Conservation (phyloP, 495 filamentous ascomycete species). For the Melanomma pulvis-pyrius region DNA sequence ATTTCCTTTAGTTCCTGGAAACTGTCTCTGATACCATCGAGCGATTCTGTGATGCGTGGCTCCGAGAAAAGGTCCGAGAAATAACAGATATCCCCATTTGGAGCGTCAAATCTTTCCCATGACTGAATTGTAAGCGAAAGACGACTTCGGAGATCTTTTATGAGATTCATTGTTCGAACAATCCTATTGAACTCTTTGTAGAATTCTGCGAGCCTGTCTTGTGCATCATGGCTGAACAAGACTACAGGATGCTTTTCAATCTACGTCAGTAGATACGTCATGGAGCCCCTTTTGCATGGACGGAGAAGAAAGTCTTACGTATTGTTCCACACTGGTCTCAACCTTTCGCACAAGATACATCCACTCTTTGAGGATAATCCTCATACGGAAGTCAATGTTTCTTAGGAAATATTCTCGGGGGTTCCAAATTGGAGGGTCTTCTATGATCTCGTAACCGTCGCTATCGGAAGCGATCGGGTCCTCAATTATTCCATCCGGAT, state of each 20-base stretch:
- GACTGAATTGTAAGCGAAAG: neutral
- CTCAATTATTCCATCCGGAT: neutral
- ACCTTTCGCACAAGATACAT: neutral
- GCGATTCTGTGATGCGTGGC: neutral
- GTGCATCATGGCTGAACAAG: too few relatives aligned
- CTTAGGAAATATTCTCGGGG: conserved; percentile 20
- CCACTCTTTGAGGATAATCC: conserved; percentile 10
- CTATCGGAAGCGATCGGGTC: conserved; percentile 6
- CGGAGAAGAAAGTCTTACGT: conserved; percentile 2
- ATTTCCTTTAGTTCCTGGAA: neutral
- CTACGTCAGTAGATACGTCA: too few relatives aligned
- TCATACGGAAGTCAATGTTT: neutral
- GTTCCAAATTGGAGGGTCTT: conserved; percentile 14
- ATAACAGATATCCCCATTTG: conserved; percentile 7
- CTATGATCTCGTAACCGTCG: neutral
- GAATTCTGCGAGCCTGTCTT: neutral
- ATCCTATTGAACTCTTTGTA: neutral
- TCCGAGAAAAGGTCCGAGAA: conserved; percentile 2
- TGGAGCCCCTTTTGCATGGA: too few relatives aligned
- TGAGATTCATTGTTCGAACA: neutral
- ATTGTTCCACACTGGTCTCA: neutral
- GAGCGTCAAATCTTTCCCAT: conserved; percentile 6
- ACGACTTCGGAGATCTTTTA: neutral
- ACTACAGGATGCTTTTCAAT: too few relatives aligned
- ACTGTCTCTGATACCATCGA: neutral